These are phyloP conservation scores for Colletotrichum australisinense DNA, from an alignment of 2,329 filamentous ascomycete species.

Conservation along the genomic window DNA sequence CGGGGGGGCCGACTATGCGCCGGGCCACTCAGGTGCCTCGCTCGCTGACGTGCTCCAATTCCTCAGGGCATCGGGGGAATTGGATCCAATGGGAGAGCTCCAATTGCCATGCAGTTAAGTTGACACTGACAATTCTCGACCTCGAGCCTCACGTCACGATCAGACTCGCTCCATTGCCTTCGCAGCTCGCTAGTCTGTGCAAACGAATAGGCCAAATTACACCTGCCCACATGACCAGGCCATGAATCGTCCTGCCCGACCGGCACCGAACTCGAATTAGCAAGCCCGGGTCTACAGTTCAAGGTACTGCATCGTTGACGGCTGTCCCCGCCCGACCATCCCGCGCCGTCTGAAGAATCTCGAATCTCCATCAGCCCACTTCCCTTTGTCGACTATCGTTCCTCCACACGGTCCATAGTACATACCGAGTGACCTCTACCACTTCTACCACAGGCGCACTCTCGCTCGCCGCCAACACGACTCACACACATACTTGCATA, in stretches of 20 bases:
- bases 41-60: background rate
- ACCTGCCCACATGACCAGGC: slow-evolving; percentile 26
- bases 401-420: background rate
- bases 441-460: background rate
- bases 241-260: slow-evolving; percentile 18
- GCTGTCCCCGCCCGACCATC: slow-evolving; percentile 28
- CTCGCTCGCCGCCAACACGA: background rate
- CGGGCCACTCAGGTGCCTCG: background rate
- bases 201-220: background rate
- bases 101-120: slow-evolving; percentile 7
- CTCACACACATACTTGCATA: background rate
- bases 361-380: slow-evolving; percentile 24
- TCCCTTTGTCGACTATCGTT: background rate
- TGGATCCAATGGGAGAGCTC: background rate
- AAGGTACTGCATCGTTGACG: slow-evolving; percentile 4
- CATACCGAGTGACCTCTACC: background rate
- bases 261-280: slow-evolving; percentile 29
- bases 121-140: background rate
- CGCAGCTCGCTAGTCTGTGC: slow-evolving; percentile 29
- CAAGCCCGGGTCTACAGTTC: background rate
- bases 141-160: slow-evolving; percentile 12
- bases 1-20: background rate
- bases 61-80: background rate
- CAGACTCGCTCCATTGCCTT: slow-evolving; percentile 12
- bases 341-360: slow-evolving; percentile 28